Evolutionary conservation across 2,329 filamentous ascomycete species (phyloP).

Genomic region (Byssoonygena ceratinophila): DNA sequence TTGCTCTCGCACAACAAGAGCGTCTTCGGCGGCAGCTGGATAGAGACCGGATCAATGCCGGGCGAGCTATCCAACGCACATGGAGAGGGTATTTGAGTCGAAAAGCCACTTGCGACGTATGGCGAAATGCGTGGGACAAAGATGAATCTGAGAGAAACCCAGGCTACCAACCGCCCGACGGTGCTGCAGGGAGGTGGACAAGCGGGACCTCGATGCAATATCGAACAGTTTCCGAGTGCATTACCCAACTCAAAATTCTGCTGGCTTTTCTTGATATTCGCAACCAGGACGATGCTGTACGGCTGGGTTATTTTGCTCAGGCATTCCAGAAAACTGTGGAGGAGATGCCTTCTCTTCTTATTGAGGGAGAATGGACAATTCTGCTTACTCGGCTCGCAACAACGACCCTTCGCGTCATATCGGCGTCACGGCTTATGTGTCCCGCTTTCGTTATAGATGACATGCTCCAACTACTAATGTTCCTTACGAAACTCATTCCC

Average conservation of each 20-base stretch:
- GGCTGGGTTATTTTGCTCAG: conserved; percentile 37
- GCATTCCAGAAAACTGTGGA: conserved; percentile 33
- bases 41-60: conserved; percentile 63
- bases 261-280: conserved; percentile 55
- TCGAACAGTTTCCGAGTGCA: conserved; percentile 28
- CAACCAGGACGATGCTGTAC: conserved; percentile 29
- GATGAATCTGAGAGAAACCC: conserved; percentile 40
- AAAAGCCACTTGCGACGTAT: conserved; percentile 45
- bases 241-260: conserved; percentile 53
- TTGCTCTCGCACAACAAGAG: conserved; percentile 80
- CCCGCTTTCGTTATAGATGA: conserved; percentile 22
- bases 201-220: conserved; percentile 20
- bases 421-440: conserved; percentile 19
- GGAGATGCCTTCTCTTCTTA: conserved; percentile 29
- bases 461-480: conserved; percentile 29
- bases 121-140: conserved; percentile 54
- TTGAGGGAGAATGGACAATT: conserved; percentile 34
- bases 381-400: conserved; percentile 32
- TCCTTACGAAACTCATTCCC: conserved; percentile 32
- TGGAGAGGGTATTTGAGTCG: conserved; percentile 71
- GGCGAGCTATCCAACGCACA: conserved; percentile 60
- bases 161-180: conserved; percentile 24
- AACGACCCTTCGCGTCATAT: conserved; percentile 28
- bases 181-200: conserved; percentile 16
- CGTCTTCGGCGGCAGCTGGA: conserved; percentile 70